Evolutionary conservation across 208 protist genomes (phyloP).

Genomic region (Porcisia deanei): DNA sequence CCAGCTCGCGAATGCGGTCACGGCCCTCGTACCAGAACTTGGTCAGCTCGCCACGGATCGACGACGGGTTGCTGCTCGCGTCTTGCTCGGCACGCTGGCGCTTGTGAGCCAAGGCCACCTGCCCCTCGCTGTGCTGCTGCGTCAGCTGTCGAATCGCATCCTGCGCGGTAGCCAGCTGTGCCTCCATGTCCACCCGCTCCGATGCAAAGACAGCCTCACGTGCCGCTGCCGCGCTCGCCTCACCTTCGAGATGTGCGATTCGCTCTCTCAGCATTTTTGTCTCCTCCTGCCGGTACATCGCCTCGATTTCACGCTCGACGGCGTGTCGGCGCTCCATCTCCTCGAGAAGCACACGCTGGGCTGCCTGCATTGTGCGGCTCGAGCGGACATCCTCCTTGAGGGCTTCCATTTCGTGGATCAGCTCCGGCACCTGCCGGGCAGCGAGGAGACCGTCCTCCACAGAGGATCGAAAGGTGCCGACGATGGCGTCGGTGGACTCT

Average conservation of each 20-base stretch:
- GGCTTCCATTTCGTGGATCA: constrained; percentile 27
- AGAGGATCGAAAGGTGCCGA: constrained; percentile 25
- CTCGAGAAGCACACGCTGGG: constrained; percentile 28
- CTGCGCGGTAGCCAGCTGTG: constrained; percentile 22
- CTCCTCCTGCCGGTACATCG: constrained; percentile 20
- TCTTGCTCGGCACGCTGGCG: constrained; percentile 51
- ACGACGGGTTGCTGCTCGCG: constrained; percentile 43
- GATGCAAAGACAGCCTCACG: constrained; percentile 16
- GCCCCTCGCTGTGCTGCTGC: constrained; percentile 35
- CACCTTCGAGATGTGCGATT: constrained; percentile 13
- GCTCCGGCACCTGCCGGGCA: constrained; percentile 23
- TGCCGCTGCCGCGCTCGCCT: constrained; percentile 24
- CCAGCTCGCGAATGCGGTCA: constrained; percentile 49
- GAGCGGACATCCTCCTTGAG: constrained; percentile 34
- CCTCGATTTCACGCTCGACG: constrained; percentile 30
- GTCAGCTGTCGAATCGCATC: constrained; percentile 20
- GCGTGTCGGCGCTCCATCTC: constrained; percentile 25
- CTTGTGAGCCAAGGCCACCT: constrained; percentile 37
- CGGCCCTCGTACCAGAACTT: constrained; percentile 76
- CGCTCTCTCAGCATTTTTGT: constrained; percentile 25
- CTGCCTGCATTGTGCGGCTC: constrained; percentile 18
- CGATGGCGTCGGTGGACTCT: constrained; percentile 24
- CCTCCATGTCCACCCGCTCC: constrained; percentile 21
- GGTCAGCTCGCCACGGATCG: constrained; percentile 59
- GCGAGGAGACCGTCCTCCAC: constrained; percentile 34